Evolutionary conservation across 495 filamentous ascomycete species (phyloP).

Genomic region (Hypoxylon fragiforme): DNA sequence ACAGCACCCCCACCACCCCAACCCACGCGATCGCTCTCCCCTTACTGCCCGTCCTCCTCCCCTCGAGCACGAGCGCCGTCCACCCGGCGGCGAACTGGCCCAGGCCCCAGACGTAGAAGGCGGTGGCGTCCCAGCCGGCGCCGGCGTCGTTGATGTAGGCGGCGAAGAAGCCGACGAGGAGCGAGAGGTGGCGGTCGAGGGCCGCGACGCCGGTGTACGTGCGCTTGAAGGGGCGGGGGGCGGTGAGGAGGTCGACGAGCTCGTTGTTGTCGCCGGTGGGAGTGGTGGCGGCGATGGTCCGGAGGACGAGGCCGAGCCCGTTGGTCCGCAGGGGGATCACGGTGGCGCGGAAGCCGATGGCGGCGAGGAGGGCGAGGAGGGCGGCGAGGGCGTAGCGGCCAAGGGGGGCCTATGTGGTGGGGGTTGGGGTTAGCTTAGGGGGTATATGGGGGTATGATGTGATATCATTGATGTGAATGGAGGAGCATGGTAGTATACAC

Average conservation of each 20-base stretch:
- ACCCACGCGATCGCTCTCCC: conserved; percentile 57
- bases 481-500: no score
- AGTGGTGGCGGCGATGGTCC: conserved; percentile 4
- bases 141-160: conserved; percentile 53
- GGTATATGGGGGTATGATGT: no score
- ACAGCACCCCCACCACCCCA: conserved; percentile 53
- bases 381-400: conserved; percentile 30
- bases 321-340: conserved; percentile 17
- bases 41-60: conserved; percentile 57
- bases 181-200: conserved; percentile 53
- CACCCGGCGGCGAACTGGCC: conserved; percentile 60
- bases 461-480: no score
- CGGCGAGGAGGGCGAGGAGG: conserved; percentile 25
- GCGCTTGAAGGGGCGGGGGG: conserved; percentile 28
- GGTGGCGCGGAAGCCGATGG: conserved; percentile 32
- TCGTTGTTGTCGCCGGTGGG: no score
- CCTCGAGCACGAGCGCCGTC: conserved; percentile 59
- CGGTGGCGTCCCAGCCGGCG: conserved; percentile 43
- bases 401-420: conserved; percentile 10
- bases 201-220: conserved; percentile 54
- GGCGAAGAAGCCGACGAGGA: conserved; percentile 60
- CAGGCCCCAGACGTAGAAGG: conserved; percentile 56
- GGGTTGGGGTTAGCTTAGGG: conserved; percentile 1
- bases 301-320: conserved; percentile 22
- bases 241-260: conserved; percentile 12